Conservation (phyloP, 768 basidiomycete species). For the Amanita muscaria region DNA sequence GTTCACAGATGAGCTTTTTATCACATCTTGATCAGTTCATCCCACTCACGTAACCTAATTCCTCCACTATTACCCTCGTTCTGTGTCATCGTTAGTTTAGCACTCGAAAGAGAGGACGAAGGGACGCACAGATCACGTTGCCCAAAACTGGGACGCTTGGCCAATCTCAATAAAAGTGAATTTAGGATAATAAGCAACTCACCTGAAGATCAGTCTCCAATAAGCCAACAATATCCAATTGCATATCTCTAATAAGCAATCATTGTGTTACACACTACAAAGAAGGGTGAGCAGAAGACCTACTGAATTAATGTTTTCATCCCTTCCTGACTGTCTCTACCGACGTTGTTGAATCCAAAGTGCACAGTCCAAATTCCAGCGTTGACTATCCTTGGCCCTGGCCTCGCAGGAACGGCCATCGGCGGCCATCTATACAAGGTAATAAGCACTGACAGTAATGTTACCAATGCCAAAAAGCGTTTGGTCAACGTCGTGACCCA, state of each 20-base stretch:
- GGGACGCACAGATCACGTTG: constrained; percentile 67
- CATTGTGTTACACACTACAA: not conserved
- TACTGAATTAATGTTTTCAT: constrained; percentile 32
- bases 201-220: constrained; percentile 84
- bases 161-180: not conserved
- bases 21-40: not conserved
- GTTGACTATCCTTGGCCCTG: constrained; percentile 59
- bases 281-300: not conserved
- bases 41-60: constrained; percentile 69
- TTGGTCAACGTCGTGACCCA: constrained; percentile 22
- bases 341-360: constrained; percentile 73
- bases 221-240: constrained; percentile 78
- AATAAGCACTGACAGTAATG: constrained; percentile 40
- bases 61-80: constrained; percentile 67
- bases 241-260: constrained; percentile 49
- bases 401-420: constrained; percentile 44
- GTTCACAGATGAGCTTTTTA: not conserved
- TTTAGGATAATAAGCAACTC: constrained; percentile 21
- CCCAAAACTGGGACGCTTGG: constrained; percentile 48
- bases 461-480: constrained; percentile 28
- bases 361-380: constrained; percentile 91
- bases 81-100: constrained; percentile 26
- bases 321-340: constrained; percentile 62
- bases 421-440: constrained; percentile 48
- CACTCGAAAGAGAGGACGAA: not conserved